Base-by-base conservation (phyloP, 2,329 filamentous ascomycete genomes). In the Verticillium dahliae region DNA sequence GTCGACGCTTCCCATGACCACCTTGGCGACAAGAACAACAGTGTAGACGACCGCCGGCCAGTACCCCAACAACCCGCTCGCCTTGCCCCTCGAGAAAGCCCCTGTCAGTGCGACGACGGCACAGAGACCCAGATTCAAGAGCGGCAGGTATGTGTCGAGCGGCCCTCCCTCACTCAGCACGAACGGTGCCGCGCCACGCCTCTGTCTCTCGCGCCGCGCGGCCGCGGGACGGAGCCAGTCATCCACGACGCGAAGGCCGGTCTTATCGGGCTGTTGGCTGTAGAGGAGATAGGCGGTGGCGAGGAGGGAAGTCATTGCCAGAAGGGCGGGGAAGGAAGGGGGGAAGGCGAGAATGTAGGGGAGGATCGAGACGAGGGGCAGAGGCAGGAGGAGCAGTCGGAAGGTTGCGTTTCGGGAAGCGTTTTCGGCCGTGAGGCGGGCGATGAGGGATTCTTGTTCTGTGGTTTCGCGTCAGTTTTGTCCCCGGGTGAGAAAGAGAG, bases 1-100 rank as follows among this genome's bases (percentile, higher is more conserved):
- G 74, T 92, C 88, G 9, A 92, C 83, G 57, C 85, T 81, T 3
- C 82, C 81, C 82, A 92, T 87, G 69, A 89, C 79, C 59, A 84
- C 74, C 73, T 91, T 87, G 35, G 85, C 85, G 56, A 83, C 73
- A 61, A 91, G 67, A 6, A 87, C 80, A 22, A 90, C 78, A 0
- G 66, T 79, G 68, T 90, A 87, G 1, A 92, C 81, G 1, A 87
- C 72, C 0, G 75, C 78, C 0, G 86, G 85, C 58, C 88, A 66
- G 60, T 76, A 79, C 33, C 77, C 80, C 66, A 85, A 76, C 69
- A 76, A 77, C 14, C 72, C 70, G 62, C 75, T 67, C 60, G 72
- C 72, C 60, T 68, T 72, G 31, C 54, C 56, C 52, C 62, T 62
- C 27, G 54, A 6, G 14, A 56, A 35, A 6, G 54, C 31, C 14